Conservation (phyloP, 176 grass and related monocot species). For the Saccharum spontaneum region DNA sequence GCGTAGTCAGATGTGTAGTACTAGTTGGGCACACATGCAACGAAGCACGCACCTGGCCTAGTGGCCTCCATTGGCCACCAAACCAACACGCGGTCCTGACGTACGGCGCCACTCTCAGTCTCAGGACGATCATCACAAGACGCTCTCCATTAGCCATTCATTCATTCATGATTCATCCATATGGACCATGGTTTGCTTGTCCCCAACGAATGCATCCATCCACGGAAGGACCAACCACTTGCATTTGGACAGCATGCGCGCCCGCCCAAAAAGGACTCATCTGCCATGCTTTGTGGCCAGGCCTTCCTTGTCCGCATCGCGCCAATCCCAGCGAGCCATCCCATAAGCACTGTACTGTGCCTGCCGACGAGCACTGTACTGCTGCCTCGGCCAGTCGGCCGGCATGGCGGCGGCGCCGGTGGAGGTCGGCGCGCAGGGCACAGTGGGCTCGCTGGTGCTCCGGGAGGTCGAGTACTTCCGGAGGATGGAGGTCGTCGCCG, state of each 20-base stretch:
- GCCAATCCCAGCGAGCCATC: neutral
- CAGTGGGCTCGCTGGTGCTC: constrained; percentile 35
- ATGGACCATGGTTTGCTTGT: constrained; percentile 9
- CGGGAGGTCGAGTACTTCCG: constrained; percentile 50
- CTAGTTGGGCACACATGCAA: too few relatives aligned
- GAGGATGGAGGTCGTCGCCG: neutral
- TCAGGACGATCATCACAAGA: neutral
- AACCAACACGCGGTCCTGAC: too few relatives aligned
- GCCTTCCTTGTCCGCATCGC: neutral
- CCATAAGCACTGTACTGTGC: neutral
- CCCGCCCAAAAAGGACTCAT: neutral
- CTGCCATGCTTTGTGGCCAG: neutral
- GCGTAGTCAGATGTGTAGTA: too few relatives aligned
- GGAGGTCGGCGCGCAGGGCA: constrained; percentile 51
- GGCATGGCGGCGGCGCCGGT: constrained; percentile 29
- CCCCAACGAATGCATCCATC: constrained; percentile 11
- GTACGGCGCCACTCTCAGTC: too few relatives aligned
- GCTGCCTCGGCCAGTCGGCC: neutral
- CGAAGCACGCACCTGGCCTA: too few relatives aligned
- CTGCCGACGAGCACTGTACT: neutral
- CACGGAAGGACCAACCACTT: neutral
- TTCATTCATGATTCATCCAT: neutral
- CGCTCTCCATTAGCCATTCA: neutral
- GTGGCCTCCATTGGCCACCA: too few relatives aligned
- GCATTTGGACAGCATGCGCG: neutral